Conservation (phyloP, 129 eudicot genomes). For the Heracleum sosnowskyi region DNA sequence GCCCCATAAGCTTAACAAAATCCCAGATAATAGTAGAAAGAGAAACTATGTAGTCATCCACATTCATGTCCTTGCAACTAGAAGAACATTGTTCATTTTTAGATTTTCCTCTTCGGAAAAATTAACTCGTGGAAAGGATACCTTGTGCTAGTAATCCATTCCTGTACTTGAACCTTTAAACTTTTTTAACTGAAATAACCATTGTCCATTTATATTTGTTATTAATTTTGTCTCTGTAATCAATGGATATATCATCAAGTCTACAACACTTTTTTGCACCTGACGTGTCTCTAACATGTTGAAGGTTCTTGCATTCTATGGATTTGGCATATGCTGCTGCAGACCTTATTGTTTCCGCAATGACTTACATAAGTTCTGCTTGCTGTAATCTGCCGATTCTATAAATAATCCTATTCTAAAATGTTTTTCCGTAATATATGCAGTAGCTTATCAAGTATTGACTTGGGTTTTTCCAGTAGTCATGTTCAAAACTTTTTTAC, state of each 20-base stretch:
- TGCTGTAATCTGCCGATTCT: conserved; percentile 28
- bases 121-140: not conserved
- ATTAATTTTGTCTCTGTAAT: not conserved
- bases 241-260: not conserved
- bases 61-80: not conserved
- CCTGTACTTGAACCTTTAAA: not conserved
- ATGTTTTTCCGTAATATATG: not conserved
- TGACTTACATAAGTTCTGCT: too few species aligned
- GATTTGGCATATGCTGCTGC: conserved; percentile 55
- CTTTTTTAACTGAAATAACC: not conserved
- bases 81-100: not conserved
- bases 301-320: conserved; percentile 48
- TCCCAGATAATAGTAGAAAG: not conserved
- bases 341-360: conserved; percentile 45
- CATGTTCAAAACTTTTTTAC: not conserved
- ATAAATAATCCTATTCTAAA: not conserved
- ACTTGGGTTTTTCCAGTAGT: not conserved
- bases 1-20: not conserved
- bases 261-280: not conserved
- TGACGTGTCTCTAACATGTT: conserved; percentile 14
- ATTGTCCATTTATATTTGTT: not conserved
- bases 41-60: not conserved
- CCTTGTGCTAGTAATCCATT: not conserved
- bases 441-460: not conserved
- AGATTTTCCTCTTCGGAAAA: not conserved